Evolutionary conservation across 768 basidiomycete genomes (phyloP).

Genomic region (Lentinula raphanica): DNA sequence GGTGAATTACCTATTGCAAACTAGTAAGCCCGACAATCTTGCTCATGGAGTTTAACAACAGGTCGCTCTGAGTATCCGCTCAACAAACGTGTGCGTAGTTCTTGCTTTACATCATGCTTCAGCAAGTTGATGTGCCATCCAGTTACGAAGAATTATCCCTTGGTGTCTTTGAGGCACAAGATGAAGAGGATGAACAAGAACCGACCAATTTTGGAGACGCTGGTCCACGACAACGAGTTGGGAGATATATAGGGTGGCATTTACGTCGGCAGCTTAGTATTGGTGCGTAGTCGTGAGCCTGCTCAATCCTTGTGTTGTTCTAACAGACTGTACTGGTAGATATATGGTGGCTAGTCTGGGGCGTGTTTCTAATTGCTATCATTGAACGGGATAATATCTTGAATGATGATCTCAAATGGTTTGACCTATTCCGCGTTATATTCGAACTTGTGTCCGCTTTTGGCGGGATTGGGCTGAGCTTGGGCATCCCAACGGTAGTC

Average conservation of each 20-base stretch:
- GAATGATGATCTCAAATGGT: conserved; percentile 55
- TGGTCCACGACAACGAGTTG: conserved; percentile 37
- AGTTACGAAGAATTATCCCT: conserved; percentile 71
- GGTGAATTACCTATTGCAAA: conserved; percentile 18
- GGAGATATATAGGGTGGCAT: conserved; percentile 48
- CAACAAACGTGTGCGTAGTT: conserved; percentile 52
- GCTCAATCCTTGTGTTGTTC: background rate
- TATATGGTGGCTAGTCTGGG: conserved; percentile 79
- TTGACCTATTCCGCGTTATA: conserved; percentile 50
- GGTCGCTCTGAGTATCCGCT: conserved; percentile 60
- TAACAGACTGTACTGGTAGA: conserved; percentile 30
- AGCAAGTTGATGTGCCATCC: background rate
- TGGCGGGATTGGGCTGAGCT: conserved; percentile 63
- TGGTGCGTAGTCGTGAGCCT: conserved; percentile 29
- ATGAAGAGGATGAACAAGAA: conserved; percentile 46
- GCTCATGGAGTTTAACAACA: conserved; percentile 13
- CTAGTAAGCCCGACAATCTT: background rate
- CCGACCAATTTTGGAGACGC: conserved; percentile 33
- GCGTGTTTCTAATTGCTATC: conserved; percentile 66
- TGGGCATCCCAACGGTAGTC: conserved; percentile 49
- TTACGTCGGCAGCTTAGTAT: conserved; percentile 56
- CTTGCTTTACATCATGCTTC: background rate
- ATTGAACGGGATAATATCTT: conserved; percentile 59
- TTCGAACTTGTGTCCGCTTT: conserved; percentile 68
- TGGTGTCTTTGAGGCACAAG: conserved; percentile 54